phyloP scores from a whole-genome alignment of 1,139 yeast species.

The Nakaseomyces sp. region DNA sequence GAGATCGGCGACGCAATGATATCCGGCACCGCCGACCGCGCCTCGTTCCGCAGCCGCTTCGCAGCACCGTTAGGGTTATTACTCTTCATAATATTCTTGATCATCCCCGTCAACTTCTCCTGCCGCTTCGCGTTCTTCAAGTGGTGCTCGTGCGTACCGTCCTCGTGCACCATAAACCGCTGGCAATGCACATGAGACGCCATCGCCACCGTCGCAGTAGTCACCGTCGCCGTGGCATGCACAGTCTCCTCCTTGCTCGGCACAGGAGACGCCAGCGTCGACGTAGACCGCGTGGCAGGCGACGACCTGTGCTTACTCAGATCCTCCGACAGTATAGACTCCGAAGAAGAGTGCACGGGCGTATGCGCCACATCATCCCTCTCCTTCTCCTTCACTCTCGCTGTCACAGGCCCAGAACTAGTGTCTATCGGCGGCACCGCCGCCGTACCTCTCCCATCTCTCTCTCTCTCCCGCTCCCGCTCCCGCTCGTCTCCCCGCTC shows the following conservation, averaged over 20 bases:
- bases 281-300: not conserved
- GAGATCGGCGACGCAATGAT: conserved; percentile 33
- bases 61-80: conserved; percentile 46
- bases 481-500: not conserved
- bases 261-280: conserved; percentile 2
- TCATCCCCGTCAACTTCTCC: conserved; percentile 78
- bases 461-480: not conserved
- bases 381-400: too few species aligned
- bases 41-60: conserved; percentile 61
- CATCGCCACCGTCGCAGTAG: not conserved
- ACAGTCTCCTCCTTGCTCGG: not conserved
- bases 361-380: too few species aligned
- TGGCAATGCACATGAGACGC: conserved; percentile 8
- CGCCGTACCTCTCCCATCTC: not conserved
- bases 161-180: conserved; percentile 36
- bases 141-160: conserved; percentile 72
- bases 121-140: conserved; percentile 72
- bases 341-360: conserved; percentile 3
- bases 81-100: conserved; percentile 55
- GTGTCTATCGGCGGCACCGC: not conserved
- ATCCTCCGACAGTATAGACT: conserved; percentile 1
- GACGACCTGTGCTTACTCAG: not conserved
- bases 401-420: too few species aligned
- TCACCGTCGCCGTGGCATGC: not conserved
- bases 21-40: conserved; percentile 78